Conservation (phyloP, 176 grass and related monocot genomes). For the Phoenix roebelenii region DNA sequence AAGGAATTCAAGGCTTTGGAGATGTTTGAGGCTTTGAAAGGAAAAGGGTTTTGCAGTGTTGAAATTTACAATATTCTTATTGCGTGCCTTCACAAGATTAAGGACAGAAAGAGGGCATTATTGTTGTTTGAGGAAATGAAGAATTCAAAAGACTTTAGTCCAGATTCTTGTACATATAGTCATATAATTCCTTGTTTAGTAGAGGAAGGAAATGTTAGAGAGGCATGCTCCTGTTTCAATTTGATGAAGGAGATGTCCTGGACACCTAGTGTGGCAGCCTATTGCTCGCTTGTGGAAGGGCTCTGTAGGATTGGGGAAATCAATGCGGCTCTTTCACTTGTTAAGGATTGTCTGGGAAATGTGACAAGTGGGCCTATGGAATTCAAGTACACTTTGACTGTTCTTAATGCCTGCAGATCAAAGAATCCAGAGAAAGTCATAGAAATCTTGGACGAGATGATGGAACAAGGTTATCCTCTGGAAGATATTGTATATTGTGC, state of each 20-base stretch:
- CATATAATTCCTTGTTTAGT: conserved; percentile 80
- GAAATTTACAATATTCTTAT: conserved; percentile 73
- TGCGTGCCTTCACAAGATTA: conserved; percentile 48
- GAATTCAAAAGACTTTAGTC: conserved; percentile 30
- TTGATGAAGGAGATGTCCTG: conserved; percentile 53
- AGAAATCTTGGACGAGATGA: conserved; percentile 65
- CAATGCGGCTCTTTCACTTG: conserved; percentile 52
- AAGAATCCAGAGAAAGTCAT: conserved; percentile 67
- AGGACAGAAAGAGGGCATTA: conserved; percentile 46
- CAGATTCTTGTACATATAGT: conserved; percentile 60
- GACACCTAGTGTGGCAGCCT: conserved; percentile 50
- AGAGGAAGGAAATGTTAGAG: conserved; percentile 58
- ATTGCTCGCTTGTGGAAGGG: conserved; percentile 65
- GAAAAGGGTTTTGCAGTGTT: conserved; percentile 45
- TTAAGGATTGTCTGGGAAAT: conserved; percentile 77
- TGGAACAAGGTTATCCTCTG: conserved; percentile 52
- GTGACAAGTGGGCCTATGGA: conserved; percentile 79
- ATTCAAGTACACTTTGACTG: conserved; percentile 86
- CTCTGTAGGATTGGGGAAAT: conserved; percentile 76
- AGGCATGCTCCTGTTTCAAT: conserved; percentile 79
- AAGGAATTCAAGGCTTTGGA: conserved; percentile 45
- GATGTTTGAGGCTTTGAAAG: conserved; percentile 51
- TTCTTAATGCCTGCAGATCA: conserved; percentile 55
- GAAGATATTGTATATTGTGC: conserved; percentile 70
- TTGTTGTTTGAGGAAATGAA: conserved; percentile 61